Evolutionary conservation across 495 filamentous ascomycete genomes (phyloP).

Genomic region (Entonaema liquescens): DNA sequence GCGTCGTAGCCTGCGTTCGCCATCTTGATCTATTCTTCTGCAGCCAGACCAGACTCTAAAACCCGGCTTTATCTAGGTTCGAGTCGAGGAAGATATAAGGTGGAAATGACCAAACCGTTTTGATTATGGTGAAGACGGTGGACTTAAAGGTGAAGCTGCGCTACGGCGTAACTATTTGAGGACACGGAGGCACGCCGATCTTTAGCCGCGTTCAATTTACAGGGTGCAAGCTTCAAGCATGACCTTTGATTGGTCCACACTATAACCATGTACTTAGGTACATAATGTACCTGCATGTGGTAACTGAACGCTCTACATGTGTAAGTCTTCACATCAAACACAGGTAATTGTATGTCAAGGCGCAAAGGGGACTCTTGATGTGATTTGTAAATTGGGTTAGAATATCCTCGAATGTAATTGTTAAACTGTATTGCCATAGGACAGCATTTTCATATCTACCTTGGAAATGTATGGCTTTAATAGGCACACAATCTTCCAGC

Average conservation of each 20-base stretch:
- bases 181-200: conserved; percentile 41
- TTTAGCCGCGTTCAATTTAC: conserved; percentile 33
- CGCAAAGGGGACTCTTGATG: background rate
- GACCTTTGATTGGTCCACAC: conserved; percentile 15
- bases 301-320: background rate
- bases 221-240: conserved; percentile 5
- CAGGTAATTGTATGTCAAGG: background rate
- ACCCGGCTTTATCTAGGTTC: too few relatives aligned
- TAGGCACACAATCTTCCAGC: background rate
- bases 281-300: background rate
- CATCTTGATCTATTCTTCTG: conserved; percentile 59
- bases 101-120: background rate
- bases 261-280: conserved; percentile 6
- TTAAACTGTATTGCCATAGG: background rate
- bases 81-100: too few relatives aligned
- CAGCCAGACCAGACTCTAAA: too few relatives aligned
- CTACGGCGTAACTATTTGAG: conserved; percentile 26
- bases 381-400: background rate
- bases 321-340: background rate
- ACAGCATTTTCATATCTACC: too few relatives aligned
- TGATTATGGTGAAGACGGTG: background rate
- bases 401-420: background rate
- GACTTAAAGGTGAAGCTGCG: background rate
- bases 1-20: conserved; percentile 92
- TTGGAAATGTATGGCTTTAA: background rate